Conservation (phyloP, 495 filamentous ascomycete genomes). For the Penicillium flavigenum region DNA sequence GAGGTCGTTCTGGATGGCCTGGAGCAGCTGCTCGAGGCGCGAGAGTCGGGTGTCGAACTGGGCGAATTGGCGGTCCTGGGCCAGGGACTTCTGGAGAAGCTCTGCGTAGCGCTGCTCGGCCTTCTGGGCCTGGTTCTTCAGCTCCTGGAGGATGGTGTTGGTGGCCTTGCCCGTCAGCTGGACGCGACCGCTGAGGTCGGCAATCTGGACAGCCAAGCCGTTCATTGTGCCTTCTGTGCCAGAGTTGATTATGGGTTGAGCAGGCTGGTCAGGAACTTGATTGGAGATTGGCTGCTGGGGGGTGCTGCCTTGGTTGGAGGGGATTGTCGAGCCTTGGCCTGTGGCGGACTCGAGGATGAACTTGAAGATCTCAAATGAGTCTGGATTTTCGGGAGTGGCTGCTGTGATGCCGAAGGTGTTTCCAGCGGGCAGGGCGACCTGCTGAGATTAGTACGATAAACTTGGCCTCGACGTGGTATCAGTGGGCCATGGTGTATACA, state of each 20-base stretch:
- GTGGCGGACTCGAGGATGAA: slow-evolving; percentile 61
- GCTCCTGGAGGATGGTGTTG: slow-evolving; percentile 63
- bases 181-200: slow-evolving; percentile 76
- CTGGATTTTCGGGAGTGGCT: slow-evolving; percentile 83
- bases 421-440: slow-evolving; percentile 71
- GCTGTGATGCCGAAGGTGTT: slow-evolving; percentile 88
- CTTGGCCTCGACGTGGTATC: background rate
- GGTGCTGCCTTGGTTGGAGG: slow-evolving; percentile 26
- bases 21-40: slow-evolving; percentile 56
- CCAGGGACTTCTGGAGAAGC: slow-evolving; percentile 43
- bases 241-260: slow-evolving; percentile 34
- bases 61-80: slow-evolving; percentile 32
- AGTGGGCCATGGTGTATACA: slow-evolving; percentile 5
- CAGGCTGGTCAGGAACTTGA: slow-evolving; percentile 29
- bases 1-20: slow-evolving; percentile 61
- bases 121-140: slow-evolving; percentile 47
- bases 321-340: slow-evolving; percentile 38
- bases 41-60: slow-evolving; percentile 51
- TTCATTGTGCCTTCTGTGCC: slow-evolving; percentile 33
- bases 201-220: slow-evolving; percentile 63
- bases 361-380: slow-evolving; percentile 93
- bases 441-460: slow-evolving; percentile 3
- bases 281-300: slow-evolving; percentile 34
- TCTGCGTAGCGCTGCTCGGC: slow-evolving; percentile 63
- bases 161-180: slow-evolving; percentile 73